Evolutionary conservation across 1,284 basidiomycete species (phyloP), one percentile per base, ranked within the genome.

Genomic region (Naganishia sp.): DNA sequence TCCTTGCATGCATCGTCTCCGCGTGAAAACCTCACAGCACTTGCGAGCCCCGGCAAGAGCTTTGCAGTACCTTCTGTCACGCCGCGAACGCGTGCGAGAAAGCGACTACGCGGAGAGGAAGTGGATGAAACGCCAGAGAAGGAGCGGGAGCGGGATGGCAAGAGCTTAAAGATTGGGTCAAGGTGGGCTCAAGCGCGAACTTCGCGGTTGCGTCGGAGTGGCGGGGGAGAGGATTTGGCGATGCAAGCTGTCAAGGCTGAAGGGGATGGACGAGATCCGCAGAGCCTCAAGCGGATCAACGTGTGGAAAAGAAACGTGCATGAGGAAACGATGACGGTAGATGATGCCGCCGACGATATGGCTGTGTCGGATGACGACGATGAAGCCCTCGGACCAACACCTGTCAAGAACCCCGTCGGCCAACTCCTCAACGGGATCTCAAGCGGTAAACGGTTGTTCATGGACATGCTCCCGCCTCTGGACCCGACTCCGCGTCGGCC

Each of bases 1-100:
- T 56, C 55, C 16, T 25, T 63, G 0, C 57, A 55, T 54, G 43
- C 48, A 23, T 54, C 64, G 75, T 76, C 54, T 33, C 64, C 18
- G 64, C 60, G 55, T 54, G 39, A 43, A 33, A 43, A 63, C 42
- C 56, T 42, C 15, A 23, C 43, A 9, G 50, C 25, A 33, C 7
- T n/a, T 16, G 16, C 53, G 9, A 49, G 54, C 23, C 48, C 63
- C 15, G 31, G 31, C 10, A 50, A 31, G 50, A 44, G 39, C 15
- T 36, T 50, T 21, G 33, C 23, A 5, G 6, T 66, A 10, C 48
- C 57, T 9, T 44, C 55, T 33, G 64, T 39, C 33, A 80, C 79
- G 31, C 79, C 79, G 1, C 67, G 79, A 13, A 79, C 79, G 1
- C 71, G 71, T 25, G 79, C 79, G n/a, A 65, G 79, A 23, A 77